Evolutionary conservation across 208 protist species (phyloP).

Genomic region (Trypanosoma grayi): DNA sequence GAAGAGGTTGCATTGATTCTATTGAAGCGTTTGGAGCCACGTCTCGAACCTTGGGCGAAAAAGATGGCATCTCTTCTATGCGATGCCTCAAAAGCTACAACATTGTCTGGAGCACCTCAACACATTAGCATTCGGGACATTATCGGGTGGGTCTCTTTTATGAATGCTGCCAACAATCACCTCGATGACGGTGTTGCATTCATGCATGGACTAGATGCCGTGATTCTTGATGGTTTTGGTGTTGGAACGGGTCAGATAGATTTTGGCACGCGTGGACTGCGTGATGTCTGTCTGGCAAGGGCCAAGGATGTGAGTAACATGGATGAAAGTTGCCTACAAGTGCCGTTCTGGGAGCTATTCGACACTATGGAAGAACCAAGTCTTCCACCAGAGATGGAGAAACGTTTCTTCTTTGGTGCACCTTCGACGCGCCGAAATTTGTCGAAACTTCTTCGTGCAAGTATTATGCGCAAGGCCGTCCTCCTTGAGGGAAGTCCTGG

Average conservation of each 20-base stretch:
- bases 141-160: conserved; percentile 95
- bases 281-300: conserved; percentile 22
- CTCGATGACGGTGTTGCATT: conserved; percentile 79
- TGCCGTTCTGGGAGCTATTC: conserved; percentile 74
- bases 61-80: conserved; percentile 81
- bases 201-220: conserved; percentile 95
- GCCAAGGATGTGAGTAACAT: conserved; percentile 39
- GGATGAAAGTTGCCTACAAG: conserved; percentile 26
- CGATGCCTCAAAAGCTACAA: conserved; percentile 39
- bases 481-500: conserved; percentile 98
- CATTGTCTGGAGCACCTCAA: conserved; percentile 39
- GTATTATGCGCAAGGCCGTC: conserved; percentile 93
- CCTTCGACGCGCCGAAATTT: conserved; percentile 97
- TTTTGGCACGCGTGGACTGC: conserved; percentile 8
- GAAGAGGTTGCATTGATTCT: conserved; percentile 95
- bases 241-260: conserved; percentile 71
- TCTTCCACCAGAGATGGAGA: conserved; percentile 62
- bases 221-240: conserved; percentile 96
- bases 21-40: conserved; percentile 58
- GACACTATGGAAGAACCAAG: conserved; percentile 71
- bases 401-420: conserved; percentile 92
- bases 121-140: conserved; percentile 96
- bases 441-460: conserved; percentile 94
- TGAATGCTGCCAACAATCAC: conserved; percentile 80
- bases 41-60: conserved; percentile 53